Conservation (phyloP, 2,329 filamentous ascomycete species). For the Endocalyx cinctus region DNA sequence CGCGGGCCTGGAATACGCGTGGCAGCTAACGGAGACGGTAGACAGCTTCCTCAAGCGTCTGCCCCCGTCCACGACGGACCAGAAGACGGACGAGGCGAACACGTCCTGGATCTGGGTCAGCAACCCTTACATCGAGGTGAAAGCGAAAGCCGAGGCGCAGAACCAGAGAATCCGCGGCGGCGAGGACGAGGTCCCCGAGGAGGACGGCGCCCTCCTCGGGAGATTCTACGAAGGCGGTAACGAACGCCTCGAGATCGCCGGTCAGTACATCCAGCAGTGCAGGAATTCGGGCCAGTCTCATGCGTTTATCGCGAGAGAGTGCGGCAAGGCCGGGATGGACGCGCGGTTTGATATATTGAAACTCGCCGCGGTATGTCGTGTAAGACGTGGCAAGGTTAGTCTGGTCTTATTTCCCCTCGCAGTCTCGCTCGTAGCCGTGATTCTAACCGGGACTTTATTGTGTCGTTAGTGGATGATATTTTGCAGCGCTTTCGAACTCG, state of each 20-base stretch:
- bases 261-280: constrained; percentile 45
- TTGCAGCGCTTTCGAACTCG: constrained; percentile 46
- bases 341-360: constrained; percentile 53
- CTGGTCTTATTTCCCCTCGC: not conserved
- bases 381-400: constrained; percentile 62
- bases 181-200: constrained; percentile 45
- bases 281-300: constrained; percentile 30
- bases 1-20: constrained; percentile 48
- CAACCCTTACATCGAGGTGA: constrained; percentile 52
- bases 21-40: constrained; percentile 61
- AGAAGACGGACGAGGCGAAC: constrained; percentile 23
- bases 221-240: constrained; percentile 50
- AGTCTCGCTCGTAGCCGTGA: no score
- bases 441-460: not conserved
- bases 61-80: constrained; percentile 58
- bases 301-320: constrained; percentile 36
- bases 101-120: constrained; percentile 70
- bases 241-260: constrained; percentile 43
- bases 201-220: constrained; percentile 39
- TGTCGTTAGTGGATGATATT: constrained; percentile 72
- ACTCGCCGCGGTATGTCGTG: constrained; percentile 53
- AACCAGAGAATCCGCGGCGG: constrained; percentile 38
- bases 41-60: constrained; percentile 63
- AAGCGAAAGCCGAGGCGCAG: constrained; percentile 26
- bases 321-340: constrained; percentile 45